Percentiles rank a stretch among this genome's conserved stretches.
phyloP scores from a whole-genome alignment of 140 eudicot genomes.

The Anethum foeniculum region DNA sequence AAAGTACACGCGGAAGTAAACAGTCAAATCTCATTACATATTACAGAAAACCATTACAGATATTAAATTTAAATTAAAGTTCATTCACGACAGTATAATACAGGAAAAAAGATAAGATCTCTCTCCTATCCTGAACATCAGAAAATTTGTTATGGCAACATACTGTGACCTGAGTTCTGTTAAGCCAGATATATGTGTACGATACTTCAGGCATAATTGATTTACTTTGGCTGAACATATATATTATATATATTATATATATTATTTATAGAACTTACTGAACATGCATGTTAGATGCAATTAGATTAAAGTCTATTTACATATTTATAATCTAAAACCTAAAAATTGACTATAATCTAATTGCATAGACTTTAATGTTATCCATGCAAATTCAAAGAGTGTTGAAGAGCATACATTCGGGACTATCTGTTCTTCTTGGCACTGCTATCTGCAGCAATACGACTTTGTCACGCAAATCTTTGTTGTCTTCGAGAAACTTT shows the following conservation, averaged over 20 bases:
- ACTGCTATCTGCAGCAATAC: slow-evolving; percentile 94
- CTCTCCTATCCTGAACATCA: background rate
- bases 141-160: background rate
- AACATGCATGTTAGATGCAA: background rate
- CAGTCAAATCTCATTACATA: background rate
- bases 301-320: background rate
- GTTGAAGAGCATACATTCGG: slow-evolving; percentile 64
- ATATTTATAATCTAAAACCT: background rate
- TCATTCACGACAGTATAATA: background rate
- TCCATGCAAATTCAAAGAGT: slow-evolving; percentile 18
- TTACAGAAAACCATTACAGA: background rate
- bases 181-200: background rate
- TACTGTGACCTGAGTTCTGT: background rate
- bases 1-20: background rate
- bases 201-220: background rate
- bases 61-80: background rate
- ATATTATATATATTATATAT: background rate
- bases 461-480: slow-evolving; percentile 69
- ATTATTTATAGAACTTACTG: background rate
- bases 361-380: no score
- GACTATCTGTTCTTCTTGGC: slow-evolving; percentile 87
- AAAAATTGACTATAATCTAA: background rate
- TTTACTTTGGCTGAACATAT: background rate
- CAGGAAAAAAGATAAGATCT: background rate
- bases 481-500: slow-evolving; percentile 88